Evolutionary conservation across 2,329 filamentous ascomycete genomes (phyloP).

Genomic region (Dactylellina parvicollis): DNA sequence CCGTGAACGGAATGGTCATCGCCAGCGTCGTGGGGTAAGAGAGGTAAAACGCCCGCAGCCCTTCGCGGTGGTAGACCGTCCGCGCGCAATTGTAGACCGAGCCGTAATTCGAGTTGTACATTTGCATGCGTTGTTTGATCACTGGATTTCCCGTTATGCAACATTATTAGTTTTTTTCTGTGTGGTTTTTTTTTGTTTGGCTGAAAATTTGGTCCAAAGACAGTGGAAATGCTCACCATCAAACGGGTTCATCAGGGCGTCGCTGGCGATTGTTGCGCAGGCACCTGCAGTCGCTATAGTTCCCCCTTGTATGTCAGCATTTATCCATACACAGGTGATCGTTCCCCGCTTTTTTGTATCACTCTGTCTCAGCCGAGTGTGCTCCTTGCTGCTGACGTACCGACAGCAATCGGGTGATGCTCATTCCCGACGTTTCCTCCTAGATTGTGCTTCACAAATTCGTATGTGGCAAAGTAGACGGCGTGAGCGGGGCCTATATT

Average conservation of each 20-base stretch:
- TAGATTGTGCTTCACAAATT: conserved; percentile 94
- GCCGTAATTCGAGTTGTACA: conserved; percentile 92
- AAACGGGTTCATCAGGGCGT: conserved; percentile 99
- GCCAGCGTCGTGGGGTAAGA: conserved; percentile 97
- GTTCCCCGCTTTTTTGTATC: background rate
- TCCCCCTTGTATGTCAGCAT: conserved; percentile 49
- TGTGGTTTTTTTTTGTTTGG: conserved; percentile 7
- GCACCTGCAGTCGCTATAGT: conserved; percentile 84
- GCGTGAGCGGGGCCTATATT: conserved; percentile 87
- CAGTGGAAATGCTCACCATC: conserved; percentile 73
- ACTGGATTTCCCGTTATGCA: conserved; percentile 67
- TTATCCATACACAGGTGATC: conserved; percentile 43
- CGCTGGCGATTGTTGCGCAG: conserved; percentile 93
- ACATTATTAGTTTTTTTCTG: conserved; percentile 3
- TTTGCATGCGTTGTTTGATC: conserved; percentile 99
- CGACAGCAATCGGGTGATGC: conserved; percentile 92
- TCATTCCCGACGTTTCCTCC: conserved; percentile 84
- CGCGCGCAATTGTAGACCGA: conserved; percentile 86
- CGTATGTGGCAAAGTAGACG: conserved; percentile 98
- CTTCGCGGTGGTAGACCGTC: conserved; percentile 87
- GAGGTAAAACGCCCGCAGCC: conserved; percentile 91
- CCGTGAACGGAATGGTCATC: conserved; percentile 98
- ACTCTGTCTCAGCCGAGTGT: background rate
- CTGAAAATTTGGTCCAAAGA: conserved; percentile 8
- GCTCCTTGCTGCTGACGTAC: conserved; percentile 69